Evolutionary conservation across 345 rosid genomes (phyloP).

Genomic region (Eucalyptus virginea): DNA sequence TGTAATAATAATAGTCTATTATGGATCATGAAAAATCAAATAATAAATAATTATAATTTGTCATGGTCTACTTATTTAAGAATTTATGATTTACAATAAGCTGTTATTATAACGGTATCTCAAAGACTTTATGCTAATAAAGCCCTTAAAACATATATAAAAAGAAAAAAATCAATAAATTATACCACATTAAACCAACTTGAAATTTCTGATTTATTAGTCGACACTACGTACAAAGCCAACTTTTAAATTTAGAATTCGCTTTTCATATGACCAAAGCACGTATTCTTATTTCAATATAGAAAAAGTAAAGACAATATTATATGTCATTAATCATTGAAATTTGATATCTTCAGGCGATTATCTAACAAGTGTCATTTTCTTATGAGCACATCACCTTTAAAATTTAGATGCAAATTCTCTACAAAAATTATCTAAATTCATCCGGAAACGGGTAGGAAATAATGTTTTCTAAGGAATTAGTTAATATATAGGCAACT

Average conservation of each 20-base stretch:
- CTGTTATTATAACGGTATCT: accelerated
- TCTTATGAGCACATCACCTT: not conserved
- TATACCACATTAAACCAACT: not conserved
- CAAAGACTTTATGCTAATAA: too few relatives aligned
- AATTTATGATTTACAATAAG: too few relatives aligned
- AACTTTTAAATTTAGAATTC: too few relatives aligned
- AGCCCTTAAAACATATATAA: too few relatives aligned
- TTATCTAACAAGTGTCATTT: too few relatives aligned
- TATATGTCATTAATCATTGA: not conserved
- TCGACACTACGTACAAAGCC: not conserved
- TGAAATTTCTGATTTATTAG: too few relatives aligned
- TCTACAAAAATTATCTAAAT: not conserved
- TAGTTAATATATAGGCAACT: not conserved
- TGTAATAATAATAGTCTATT: accelerated
- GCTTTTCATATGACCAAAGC: not conserved
- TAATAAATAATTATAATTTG: too few relatives aligned
- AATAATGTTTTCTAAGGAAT: not conserved
- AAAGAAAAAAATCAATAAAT: not conserved
- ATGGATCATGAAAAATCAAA: accelerated
- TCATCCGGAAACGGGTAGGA: not conserved
- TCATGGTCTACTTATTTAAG: too few relatives aligned
- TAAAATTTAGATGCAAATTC: not conserved
- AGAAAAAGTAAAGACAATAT: too few relatives aligned
- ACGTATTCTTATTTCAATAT: not conserved
- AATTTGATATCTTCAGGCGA: not conserved